phyloP scores from a whole-genome alignment of 2,329 filamentous ascomycete species.

The Kalmusia sp. region DNA sequence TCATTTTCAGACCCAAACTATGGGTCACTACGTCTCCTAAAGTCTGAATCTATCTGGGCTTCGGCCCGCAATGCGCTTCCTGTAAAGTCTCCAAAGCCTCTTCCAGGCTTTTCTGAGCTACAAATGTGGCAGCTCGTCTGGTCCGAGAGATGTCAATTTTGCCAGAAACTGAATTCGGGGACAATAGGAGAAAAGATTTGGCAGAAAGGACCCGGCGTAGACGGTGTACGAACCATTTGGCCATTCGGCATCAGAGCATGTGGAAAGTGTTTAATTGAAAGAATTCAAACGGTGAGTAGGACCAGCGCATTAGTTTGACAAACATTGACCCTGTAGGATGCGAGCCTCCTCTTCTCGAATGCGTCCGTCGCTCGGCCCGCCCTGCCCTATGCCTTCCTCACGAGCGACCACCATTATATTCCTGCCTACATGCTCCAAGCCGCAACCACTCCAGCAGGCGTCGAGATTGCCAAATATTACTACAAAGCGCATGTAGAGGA shows the following conservation, averaged over 20 bases:
- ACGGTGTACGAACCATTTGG: conserved; percentile 72
- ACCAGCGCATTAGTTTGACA: conserved; percentile 3
- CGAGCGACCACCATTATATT: conserved; percentile 66
- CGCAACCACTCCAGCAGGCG: conserved; percentile 54
- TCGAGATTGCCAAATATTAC: conserved; percentile 71
- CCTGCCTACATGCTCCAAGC: conserved; percentile 63
- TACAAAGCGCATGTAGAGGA: conserved; percentile 67
- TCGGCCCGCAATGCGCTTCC: conserved; percentile 70
- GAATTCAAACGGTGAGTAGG: conserved; percentile 68
- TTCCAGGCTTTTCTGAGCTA: conserved; percentile 70
- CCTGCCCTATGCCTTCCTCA: conserved; percentile 73
- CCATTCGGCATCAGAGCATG: conserved; percentile 73
- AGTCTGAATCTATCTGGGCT: conserved; percentile 74
- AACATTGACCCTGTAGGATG: conserved; percentile 61
- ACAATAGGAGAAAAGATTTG: conserved; percentile 51
- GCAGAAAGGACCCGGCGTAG: conserved; percentile 67
- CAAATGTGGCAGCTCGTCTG: conserved; percentile 78
- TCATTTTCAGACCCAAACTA: conserved; percentile 37
- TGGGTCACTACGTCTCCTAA: conserved; percentile 50
- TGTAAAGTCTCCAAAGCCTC: conserved; percentile 72
- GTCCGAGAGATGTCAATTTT: conserved; percentile 71
- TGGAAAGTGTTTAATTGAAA: conserved; percentile 67
- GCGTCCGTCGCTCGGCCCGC: conserved; percentile 69
- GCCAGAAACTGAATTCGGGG: conserved; percentile 54
- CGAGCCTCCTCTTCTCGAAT: conserved; percentile 70